These are phyloP conservation scores for Pythium angustatum DNA, from an alignment of 352 stramenopile genomes.

Conservation along the genomic window DNA sequence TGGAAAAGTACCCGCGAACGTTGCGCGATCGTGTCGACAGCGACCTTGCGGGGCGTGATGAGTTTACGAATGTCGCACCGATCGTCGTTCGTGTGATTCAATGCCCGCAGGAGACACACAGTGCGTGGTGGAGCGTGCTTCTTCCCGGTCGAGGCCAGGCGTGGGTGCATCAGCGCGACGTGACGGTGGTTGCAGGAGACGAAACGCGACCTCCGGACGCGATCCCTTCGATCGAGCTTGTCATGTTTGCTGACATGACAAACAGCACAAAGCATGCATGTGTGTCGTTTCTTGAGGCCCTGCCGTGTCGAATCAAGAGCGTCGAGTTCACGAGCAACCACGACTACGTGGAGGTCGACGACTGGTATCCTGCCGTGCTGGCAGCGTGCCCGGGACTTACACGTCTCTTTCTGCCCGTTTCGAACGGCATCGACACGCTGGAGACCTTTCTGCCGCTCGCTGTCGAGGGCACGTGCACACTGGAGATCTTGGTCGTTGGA, in stretches of 20 bases:
- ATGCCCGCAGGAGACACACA: neutral
- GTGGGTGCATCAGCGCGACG: neutral
- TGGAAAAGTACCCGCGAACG: too few relatives aligned
- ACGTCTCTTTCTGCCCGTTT: too few relatives aligned
- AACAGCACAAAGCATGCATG: neutral
- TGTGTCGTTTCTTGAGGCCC: neutral
- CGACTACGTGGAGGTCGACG: neutral
- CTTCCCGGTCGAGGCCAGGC: neutral
- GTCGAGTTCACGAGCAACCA: neutral
- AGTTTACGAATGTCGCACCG: too few relatives aligned
- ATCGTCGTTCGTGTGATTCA: neutral
- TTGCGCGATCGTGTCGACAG: too few relatives aligned
- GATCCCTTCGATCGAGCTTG: neutral
- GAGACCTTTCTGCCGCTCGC: neutral
- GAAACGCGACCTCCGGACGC: neutral
- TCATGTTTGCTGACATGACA: neutral
- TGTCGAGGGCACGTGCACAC: neutral
- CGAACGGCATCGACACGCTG: neutral
- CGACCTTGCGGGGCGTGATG: too few relatives aligned
- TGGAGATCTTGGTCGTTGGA: neutral
- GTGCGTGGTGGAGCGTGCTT: neutral
- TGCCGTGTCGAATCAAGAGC: neutral
- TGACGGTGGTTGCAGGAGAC: too few relatives aligned
- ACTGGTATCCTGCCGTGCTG: neutral
- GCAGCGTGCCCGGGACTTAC: neutral